Percentiles rank a stretch among this genome's conserved stretches.
These are phyloP conservation scores for Picea glauca DNA, from an alignment of 75 land plant species.

Conservation along the genomic window DNA sequence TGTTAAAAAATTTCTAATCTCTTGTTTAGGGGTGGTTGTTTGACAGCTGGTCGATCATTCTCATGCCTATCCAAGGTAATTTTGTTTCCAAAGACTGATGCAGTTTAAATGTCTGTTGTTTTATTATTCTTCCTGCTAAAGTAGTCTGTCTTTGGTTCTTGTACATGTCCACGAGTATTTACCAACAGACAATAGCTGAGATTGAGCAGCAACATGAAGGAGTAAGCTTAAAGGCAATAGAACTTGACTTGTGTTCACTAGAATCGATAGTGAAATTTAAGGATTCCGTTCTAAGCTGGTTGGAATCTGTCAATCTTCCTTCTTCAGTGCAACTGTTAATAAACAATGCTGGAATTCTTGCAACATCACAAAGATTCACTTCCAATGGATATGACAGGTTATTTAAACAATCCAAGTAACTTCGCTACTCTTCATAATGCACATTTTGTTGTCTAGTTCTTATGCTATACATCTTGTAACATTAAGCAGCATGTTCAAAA, in stretches of 20 bases:
- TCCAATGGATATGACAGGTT: constrained; percentile 74
- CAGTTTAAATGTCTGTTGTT: neutral
- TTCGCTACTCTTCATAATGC: neutral
- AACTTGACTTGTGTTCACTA: constrained; percentile 65
- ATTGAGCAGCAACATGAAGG: constrained; percentile 30
- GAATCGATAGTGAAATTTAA: constrained; percentile 53
- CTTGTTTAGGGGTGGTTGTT: constrained; percentile 7
- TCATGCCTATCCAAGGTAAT: constrained; percentile 35
- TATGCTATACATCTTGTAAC: constrained; percentile 2
- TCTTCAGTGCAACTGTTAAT: constrained; percentile 70
- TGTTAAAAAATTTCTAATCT: neutral
- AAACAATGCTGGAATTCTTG: constrained; percentile 88
- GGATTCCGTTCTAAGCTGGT: constrained; percentile 51
- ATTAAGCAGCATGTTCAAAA: neutral
- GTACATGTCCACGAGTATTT: constrained; percentile 2
- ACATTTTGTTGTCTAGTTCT: neutral
- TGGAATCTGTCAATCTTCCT: constrained; percentile 35
- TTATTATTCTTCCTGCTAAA: neutral
- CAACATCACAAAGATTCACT: constrained; percentile 49
- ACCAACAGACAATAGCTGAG: constrained; percentile 40
- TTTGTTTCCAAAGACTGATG: neutral
- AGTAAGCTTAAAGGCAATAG: constrained; percentile 47
- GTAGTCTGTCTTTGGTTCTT: neutral
- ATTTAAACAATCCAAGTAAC: constrained; percentile 2
- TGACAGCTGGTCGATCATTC: constrained; percentile 43